These are phyloP conservation scores for Coprinellus aureogranulatus DNA, from an alignment of 768 basidiomycete genomes.

Conservation along the genomic window DNA sequence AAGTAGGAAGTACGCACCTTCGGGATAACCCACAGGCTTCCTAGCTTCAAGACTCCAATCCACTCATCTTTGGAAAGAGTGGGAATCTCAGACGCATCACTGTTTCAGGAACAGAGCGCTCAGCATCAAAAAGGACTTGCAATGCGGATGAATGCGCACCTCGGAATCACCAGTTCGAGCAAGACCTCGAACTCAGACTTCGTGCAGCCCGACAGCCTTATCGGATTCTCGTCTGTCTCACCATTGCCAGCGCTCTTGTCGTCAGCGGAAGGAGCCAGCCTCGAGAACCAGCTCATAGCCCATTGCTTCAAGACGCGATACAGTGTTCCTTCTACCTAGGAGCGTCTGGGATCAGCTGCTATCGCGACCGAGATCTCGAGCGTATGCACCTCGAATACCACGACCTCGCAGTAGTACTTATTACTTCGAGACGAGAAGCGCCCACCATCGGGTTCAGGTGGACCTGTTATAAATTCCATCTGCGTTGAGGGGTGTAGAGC, in stretches of 20 bases:
- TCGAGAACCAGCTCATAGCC: background rate
- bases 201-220: background rate
- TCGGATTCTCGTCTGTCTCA: background rate
- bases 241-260: background rate
- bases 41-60: conserved; percentile 1
- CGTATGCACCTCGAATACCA: no score
- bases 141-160: background rate
- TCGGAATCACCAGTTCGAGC: background rate
- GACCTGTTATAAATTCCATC: no score
- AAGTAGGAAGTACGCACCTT: background rate
- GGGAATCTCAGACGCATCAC: background rate
- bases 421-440: no score
- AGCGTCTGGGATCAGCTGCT: no score
- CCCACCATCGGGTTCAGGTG: no score
- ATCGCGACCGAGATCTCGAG: no score
- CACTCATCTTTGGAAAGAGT: background rate
- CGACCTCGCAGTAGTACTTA: no score
- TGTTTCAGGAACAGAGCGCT: background rate
- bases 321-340: background rate
- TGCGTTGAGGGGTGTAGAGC: no score
- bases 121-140: no score
- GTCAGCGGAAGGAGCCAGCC: background rate
- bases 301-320: background rate
- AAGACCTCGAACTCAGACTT: background rate
- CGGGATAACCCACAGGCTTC: background rate